Evolutionary conservation across 129 eudicot genomes (phyloP), one percentile per base, ranked within the genome.

Genomic region (Sambucus nigra): DNA sequence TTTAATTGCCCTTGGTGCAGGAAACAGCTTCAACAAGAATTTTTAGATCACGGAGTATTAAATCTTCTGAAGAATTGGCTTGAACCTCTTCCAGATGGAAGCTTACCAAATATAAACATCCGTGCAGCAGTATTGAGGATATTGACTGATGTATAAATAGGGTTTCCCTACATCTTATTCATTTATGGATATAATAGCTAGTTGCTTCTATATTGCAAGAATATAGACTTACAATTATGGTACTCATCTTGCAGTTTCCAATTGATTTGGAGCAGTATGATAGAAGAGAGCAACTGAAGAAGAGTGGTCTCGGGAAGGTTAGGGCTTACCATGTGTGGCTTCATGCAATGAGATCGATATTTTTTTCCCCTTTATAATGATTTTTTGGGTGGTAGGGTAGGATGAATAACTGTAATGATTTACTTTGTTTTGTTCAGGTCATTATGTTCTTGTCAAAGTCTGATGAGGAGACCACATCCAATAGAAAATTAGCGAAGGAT

Each of bases 71-170:
- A 76, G 55, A 91, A 73, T 44, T 91, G 98, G 98, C 98, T 91
- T 51, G 94, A 91, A 47, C 98, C 98, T 25, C 86, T 91, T 32
- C 98, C 98, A 29, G 95, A 91, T 79, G 98, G 98, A 68, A 85
- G 98, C 81, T 69, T 91, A 67, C 98, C 98, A 33, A 91, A 91
- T 65, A 91, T 91, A 56, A 91, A 91, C 67, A 73, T 91, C 18
- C 94, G 98, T 26, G 86, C 87, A 35, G 98, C 95, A 29, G 76
- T 91, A 50, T 51, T 91, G 32, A 76, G 76, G 78, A 85, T 91
- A 45, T 70, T 91, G 72, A 79, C 84, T 24, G 95, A 91, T 75
- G 98, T 85, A 73, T 47, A 61, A 31, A 68, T 22, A 11, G 8
- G 20, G 16, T 46, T 7, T 29, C 35, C 8, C 8, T 29, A 3